Base-by-base conservation (phyloP, 208 protist species). In the Trypanosoma platydactyli region DNA sequence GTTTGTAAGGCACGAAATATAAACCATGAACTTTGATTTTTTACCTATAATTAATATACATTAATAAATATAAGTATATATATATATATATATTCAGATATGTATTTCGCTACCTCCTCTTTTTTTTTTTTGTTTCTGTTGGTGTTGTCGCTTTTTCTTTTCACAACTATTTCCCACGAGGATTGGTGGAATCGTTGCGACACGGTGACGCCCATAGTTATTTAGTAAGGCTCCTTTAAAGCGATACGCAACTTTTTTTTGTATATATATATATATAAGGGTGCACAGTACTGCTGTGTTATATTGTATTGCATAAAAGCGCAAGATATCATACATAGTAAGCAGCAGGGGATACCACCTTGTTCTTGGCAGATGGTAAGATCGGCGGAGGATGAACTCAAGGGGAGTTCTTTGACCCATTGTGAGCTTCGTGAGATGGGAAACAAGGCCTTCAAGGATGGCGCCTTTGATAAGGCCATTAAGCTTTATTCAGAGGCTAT, bases 401-500 rank as follows among this genome's bases (percentile, higher is more conserved):
- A 33, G 22, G 41, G 35, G 20, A 45, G 30, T 40, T 24, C 33
- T 45, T 20, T 27, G 16, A 27, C 16, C 16, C 52, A 27, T 40
- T 18, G 1, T 11, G 66, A 60, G 44, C 70, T 91, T 16, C 89
- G 86, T 48, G 78, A 86, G 64, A 68, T 79, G 60, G 89, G 89
- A 48, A 94, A 94, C 59, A 46, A 69, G 18, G 81, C 81, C 0
- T 91, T 94, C 64, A 76, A 80, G 48, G 68, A 53, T 6, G 80
- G 73, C 18, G 56, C 73, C 2, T 88, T 73, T 61, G 51, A 66
- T 13, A 69, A 79, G 22, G 89, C 89, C 11, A 60, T 94, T n/a
- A 62, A 64, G 22, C 71, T 73, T 42, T 94, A 94, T 73, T 83
- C 84, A 11, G 63, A 83, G 22, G 76, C 89, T 16, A 90, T 94